Evolutionary conservation across 257 asterid genomes (phyloP), one percentile per base, ranked within the genome.

Genomic region (Nicotiana obtusifolia): DNA sequence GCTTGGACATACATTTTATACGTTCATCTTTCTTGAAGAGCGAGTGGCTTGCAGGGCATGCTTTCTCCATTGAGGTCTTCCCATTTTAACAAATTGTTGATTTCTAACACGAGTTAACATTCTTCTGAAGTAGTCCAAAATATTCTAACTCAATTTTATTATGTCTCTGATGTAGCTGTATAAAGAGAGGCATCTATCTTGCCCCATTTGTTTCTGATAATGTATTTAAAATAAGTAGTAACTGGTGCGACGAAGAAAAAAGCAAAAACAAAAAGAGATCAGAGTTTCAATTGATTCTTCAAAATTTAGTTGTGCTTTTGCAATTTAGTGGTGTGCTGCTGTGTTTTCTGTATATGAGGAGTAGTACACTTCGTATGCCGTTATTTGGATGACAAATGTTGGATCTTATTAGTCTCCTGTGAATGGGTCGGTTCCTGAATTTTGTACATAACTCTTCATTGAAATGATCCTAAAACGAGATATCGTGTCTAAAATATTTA

Each of bases 401-500:
- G 1, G 64, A 28, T 64, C 80, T 85, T 76, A 77, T 87, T 85
- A 67, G 85, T 85, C 82, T 56, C 67, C 57, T 66, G 84, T 52
- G 31, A 44, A 66, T 75, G 81, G 78, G 83, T 82, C 85, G 41
- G 81, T 71, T 76, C 86, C 85, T 76, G 88, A 64, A 69, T 81
- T 89, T 80, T 81, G 77, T 87, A 87, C 90, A 87, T 61, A 52
- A 71, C 53, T 69, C 86, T 85, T 86, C 86, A 78, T 87, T 86
- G 85, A 35, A 76, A 54, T 64, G 77, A 79, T 57, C 90, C 92
- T 91, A 89, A 78, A 53, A 83, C 61, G 88, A 83, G 85, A 87
- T 87, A 83, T 80, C 68, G 82, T 80, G 88, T 89, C 90, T 86
- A 81, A 81, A 84, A 84, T 86, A 82, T 84, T 90, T 88, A 87